A percentile compares a stretch with the other conserved stretches of the same genome.
Evolutionary conservation across 2,329 filamentous ascomycete species (phyloP).

Genomic region (Chrysoporthe cubensis): DNA sequence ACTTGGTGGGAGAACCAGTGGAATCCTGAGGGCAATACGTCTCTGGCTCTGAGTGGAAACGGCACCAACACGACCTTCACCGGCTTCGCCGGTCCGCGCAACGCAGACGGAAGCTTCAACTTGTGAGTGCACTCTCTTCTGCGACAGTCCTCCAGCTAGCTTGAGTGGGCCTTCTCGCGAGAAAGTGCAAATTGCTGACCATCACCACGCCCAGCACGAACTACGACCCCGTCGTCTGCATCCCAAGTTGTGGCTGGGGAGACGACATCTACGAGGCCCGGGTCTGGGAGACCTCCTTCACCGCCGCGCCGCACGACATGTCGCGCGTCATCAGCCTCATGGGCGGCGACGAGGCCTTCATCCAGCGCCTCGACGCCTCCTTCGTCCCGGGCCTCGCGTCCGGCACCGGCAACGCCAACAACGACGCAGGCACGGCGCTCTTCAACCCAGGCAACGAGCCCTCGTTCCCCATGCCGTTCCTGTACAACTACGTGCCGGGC

Average conservation of each 20-base stretch:
- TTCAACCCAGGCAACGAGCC: constrained; percentile 26
- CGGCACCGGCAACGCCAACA: constrained; percentile 15
- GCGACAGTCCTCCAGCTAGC: background rate
- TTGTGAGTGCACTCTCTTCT: background rate
- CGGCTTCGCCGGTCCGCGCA: constrained; percentile 17
- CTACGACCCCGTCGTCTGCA: constrained; percentile 16
- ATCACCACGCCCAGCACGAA: background rate
- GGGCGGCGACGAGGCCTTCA: constrained; percentile 24
- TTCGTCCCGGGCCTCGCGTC: constrained; percentile 17
- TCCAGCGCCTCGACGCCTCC: constrained; percentile 20
- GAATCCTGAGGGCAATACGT: constrained; percentile 13
- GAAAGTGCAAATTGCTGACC: background rate
- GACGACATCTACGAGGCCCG: constrained; percentile 23
- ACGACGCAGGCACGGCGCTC: constrained; percentile 18
- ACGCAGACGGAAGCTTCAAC: constrained; percentile 19
- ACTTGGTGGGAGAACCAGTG: constrained; percentile 24
- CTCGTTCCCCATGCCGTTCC: constrained; percentile 49
- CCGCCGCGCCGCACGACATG: constrained; percentile 23
- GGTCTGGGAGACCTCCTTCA: constrained; percentile 22
- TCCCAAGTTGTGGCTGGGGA: constrained; percentile 17
- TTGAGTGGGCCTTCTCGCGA: no score
- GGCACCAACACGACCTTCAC: constrained; percentile 3
- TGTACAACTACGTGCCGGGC: constrained; percentile 54
- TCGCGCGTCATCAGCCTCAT: constrained; percentile 19
- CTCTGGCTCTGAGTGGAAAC: constrained; percentile 5